Base-by-base conservation (phyloP, 2,329 filamentous ascomycete species). In the Aspergillus floridensis region DNA sequence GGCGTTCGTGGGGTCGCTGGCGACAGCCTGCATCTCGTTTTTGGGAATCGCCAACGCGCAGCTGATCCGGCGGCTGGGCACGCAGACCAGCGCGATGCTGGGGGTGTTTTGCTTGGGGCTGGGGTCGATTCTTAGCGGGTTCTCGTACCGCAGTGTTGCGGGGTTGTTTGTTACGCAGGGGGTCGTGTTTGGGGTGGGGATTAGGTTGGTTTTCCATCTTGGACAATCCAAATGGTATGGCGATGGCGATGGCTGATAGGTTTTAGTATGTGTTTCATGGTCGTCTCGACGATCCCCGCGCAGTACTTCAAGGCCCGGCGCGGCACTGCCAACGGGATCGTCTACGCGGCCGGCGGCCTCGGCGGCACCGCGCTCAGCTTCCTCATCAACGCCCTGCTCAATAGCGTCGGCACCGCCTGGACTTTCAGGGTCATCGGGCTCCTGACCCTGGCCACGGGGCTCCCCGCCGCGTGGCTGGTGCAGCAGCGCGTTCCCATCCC, bases 1-100 rank as follows among this genome's bases (percentile, higher is more conserved):
- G 22, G 81, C 84, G 2, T 88, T 86, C 62, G 81, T 88, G 2
- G 85, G 85, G 2, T 83, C 81, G 0, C 65, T 87, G 12, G 76
- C 78, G 8, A 74, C 81, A 1, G 79, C 82, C 0, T 77, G 81
- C 57, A 80, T 84, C 35, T 81, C 81, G 0, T 76, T 81, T 0
- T 75, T 84, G 54, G 85, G 82, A 0, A 76, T 87, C 5, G 63
- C 81, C 7, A 83, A 82, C 63, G 80, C 82, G 0, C 76, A 80
- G n/a, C 53, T 86, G 6, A 79, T 86, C 60, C 74, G 79, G 3
- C 65, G 68, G 16, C 64, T 87, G 8, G 86, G 85, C 0, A 76
- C 80, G 2, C 76, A 80, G 5, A 63, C 64, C 22, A 80, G 80
- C 1, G 80, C 76, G 0, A 38, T 86, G 2, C 47, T 81, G 2